Conservation (phyloP, 1,284 basidiomycete genomes). For the Cryptococcus hybrid region DNA sequence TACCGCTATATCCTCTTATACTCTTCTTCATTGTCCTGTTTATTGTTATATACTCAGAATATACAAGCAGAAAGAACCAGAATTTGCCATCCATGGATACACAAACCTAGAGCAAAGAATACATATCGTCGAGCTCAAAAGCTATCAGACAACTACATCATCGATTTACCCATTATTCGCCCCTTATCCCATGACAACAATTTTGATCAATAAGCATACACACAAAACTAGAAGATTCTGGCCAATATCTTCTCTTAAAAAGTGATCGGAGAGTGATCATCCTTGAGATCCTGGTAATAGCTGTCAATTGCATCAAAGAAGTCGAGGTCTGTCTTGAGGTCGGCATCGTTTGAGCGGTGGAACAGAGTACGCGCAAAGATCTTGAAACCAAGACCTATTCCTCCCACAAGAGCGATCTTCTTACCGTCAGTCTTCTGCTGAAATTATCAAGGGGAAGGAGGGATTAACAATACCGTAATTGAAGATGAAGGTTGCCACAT, state of each 20-base stretch:
- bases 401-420: conserved; percentile 11
- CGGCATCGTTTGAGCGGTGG: conserved; percentile 8
- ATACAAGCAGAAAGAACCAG: too few species aligned
- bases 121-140: too few species aligned
- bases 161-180: too few species aligned
- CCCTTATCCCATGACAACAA: too few species aligned
- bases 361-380: conserved; percentile 12
- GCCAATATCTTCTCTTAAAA: conserved; percentile 10
- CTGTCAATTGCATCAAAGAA: conserved; percentile 11
- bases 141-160: too few species aligned
- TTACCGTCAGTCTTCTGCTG: too few species aligned
- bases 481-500: not conserved
- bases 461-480: not conserved
- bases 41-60: too few species aligned
- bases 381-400: conserved; percentile 15
- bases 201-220: not conserved
- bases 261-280: conserved; percentile 2
- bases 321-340: conserved; percentile 14
- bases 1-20: too few species aligned
- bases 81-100: too few species aligned
- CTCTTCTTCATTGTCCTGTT: too few species aligned
- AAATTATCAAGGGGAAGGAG: too few species aligned
- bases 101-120: too few species aligned
- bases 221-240: conserved; percentile 8
- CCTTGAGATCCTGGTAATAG: conserved; percentile 11